phyloP scores from a whole-genome alignment of 148 eudicot species.

The Limonium bicolor region DNA sequence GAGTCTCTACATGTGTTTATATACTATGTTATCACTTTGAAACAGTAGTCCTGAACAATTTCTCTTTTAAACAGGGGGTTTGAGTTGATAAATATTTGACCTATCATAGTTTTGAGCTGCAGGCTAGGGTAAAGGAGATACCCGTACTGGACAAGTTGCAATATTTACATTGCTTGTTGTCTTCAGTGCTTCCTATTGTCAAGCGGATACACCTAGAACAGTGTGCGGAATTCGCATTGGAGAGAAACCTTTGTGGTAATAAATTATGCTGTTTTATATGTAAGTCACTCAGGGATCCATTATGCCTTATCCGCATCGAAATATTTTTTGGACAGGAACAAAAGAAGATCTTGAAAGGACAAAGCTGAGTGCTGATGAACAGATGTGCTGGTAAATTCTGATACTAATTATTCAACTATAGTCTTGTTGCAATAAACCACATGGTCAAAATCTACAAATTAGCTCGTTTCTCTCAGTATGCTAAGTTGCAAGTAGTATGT shows the following conservation, averaged over 20 bases:
- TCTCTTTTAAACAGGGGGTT: background rate
- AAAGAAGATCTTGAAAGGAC: constrained; percentile 69
- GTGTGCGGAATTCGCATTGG: constrained; percentile 73
- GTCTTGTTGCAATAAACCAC: too few species aligned
- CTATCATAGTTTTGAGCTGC: constrained; percentile 7
- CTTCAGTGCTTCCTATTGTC: constrained; percentile 82
- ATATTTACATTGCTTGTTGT: constrained; percentile 64
- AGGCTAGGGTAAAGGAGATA: constrained; percentile 77
- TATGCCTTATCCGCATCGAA: constrained; percentile 3
- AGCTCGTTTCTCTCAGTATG: too few species aligned
- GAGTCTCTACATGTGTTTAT: background rate
- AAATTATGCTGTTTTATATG: background rate
- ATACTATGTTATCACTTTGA: background rate
- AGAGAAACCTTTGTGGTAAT: constrained; percentile 66
- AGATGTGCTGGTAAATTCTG: constrained; percentile 78
- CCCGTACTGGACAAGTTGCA: constrained; percentile 71
- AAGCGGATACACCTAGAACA: constrained; percentile 71
- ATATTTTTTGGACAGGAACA: constrained; percentile 34
- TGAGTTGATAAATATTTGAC: background rate
- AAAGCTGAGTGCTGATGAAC: constrained; percentile 92
- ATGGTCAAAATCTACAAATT: too few species aligned
- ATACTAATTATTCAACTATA: too few species aligned
- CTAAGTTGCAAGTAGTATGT: too few species aligned
- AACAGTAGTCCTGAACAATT: background rate
- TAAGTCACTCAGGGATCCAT: background rate